Evolutionary conservation across 495 filamentous ascomycete genomes (phyloP).

Genomic region (Podospora pseudopauciseta): DNA sequence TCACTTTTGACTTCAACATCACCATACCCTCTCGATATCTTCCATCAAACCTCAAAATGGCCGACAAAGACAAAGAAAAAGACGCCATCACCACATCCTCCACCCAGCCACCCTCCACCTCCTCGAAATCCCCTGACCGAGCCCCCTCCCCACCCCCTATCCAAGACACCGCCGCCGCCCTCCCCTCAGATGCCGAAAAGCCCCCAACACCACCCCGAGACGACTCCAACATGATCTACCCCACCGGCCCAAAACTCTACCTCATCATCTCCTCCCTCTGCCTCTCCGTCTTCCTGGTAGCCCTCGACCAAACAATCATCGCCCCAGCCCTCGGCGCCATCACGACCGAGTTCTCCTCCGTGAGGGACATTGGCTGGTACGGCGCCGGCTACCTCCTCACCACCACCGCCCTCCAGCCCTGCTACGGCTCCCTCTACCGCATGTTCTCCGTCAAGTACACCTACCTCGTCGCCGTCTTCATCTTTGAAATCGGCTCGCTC

Average conservation of each 20-base stretch:
- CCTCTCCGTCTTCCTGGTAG: constrained; percentile 56
- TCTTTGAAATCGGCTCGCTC: constrained; percentile 51
- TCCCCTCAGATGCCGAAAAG: neutral
- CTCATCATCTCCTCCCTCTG: constrained; percentile 51
- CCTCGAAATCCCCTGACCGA: neutral
- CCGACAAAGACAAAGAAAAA: neutral
- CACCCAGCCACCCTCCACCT: neutral
- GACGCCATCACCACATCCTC: neutral
- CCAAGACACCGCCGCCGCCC: neutral
- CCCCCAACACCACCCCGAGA: neutral
- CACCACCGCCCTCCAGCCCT: constrained; percentile 51
- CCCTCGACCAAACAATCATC: constrained; percentile 62
- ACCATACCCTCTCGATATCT: neutral
- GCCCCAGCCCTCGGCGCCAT: constrained; percentile 55
- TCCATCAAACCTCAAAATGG: neutral
- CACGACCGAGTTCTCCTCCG: constrained; percentile 38
- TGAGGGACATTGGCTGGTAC: constrained; percentile 53
- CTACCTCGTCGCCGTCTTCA: constrained; percentile 44
- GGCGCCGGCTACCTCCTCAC: constrained; percentile 56
- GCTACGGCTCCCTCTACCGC: constrained; percentile 52
- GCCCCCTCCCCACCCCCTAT: neutral
- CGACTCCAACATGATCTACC: constrained; percentile 38
- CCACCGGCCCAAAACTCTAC: constrained; percentile 42
- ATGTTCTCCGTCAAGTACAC: constrained; percentile 50
- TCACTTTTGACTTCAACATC: neutral